These are phyloP conservation scores for Vigna hirtella DNA, from an alignment of 306 rosid genomes.

Conservation along the genomic window DNA sequence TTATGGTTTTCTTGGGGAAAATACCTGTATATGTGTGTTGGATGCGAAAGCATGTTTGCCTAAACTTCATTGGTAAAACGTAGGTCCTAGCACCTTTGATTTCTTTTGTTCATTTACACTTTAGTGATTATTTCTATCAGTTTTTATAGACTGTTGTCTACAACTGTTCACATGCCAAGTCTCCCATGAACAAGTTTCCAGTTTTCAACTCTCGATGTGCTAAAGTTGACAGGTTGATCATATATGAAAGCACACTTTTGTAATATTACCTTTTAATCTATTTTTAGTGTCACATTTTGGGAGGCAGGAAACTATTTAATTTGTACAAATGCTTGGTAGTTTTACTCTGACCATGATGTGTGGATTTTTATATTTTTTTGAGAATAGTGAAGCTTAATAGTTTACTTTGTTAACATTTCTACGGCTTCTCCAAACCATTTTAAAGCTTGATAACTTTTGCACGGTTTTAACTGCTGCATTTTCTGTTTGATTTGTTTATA, in stretches of 20 bases:
- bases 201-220: constrained; percentile 17
- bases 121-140: neutral
- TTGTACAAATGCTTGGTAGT: constrained; percentile 15
- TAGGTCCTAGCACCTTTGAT: neutral
- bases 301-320: constrained; percentile 31
- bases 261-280: neutral
- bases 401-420: neutral
- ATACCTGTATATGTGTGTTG: neutral
- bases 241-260: constrained; percentile 6
- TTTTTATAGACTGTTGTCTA: neutral
- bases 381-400: constrained; percentile 29
- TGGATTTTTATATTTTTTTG: neutral
- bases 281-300: constrained; percentile 17
- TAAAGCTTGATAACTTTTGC: constrained; percentile 5
- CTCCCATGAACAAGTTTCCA: neutral
- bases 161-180: constrained; percentile 13
- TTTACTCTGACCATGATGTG: constrained; percentile 17
- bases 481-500: constrained; percentile 35
- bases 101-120: constrained; percentile 3
- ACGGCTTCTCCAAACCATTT: constrained; percentile 1
- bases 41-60: constrained; percentile 2
- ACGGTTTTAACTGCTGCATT: constrained; percentile 4
- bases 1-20: constrained; percentile 8
- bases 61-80: neutral
- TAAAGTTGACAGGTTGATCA: neutral